Evolutionary conservation across 2,329 filamentous ascomycete genomes (phyloP).

Genomic region (Claviceps cyperi): DNA sequence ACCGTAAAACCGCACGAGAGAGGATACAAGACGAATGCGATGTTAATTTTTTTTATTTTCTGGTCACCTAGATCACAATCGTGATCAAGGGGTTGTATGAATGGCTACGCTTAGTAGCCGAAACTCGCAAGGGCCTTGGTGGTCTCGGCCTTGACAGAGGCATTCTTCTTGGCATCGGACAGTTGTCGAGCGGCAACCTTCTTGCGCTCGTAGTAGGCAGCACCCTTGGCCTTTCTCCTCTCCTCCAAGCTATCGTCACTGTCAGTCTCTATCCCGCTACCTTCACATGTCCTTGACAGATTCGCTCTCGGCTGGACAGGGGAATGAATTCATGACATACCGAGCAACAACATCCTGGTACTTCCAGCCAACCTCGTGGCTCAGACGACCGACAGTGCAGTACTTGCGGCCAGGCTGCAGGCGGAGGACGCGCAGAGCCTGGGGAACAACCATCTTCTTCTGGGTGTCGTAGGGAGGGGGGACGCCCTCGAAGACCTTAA

Average conservation of each 20-base stretch:
- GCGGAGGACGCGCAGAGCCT: constrained; percentile 90
- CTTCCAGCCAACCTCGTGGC: constrained; percentile 99
- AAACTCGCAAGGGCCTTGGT: constrained; percentile 74
- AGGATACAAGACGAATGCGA: constrained; percentile 26
- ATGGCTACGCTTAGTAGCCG: constrained; percentile 60
- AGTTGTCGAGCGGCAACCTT: constrained; percentile 87
- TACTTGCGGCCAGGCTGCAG: constrained; percentile 99
- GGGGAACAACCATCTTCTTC: constrained; percentile 98
- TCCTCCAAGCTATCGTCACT: constrained; percentile 69
- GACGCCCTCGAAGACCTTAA: constrained; percentile 99
- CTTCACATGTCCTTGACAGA: neutral
- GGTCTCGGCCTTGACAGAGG: constrained; percentile 74
- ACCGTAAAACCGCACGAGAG: constrained; percentile 40
- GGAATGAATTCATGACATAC: constrained; percentile 37
- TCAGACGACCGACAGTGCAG: constrained; percentile 96
- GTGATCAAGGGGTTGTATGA: constrained; percentile 13
- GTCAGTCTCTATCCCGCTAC: constrained; percentile 7
- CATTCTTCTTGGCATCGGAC: constrained; percentile 83
- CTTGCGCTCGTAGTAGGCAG: constrained; percentile 99
- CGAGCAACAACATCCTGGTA: constrained; percentile 98
- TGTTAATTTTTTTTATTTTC: constrained; percentile 9
- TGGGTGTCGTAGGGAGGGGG: constrained; percentile 98
- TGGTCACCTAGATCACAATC: constrained; percentile 13
- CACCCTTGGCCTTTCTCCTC: constrained; percentile 98
- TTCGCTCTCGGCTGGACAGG: neutral